These are phyloP conservation scores for Dendrobium officinale DNA, from an alignment of 106 monocot species.

Conservation along the genomic window DNA sequence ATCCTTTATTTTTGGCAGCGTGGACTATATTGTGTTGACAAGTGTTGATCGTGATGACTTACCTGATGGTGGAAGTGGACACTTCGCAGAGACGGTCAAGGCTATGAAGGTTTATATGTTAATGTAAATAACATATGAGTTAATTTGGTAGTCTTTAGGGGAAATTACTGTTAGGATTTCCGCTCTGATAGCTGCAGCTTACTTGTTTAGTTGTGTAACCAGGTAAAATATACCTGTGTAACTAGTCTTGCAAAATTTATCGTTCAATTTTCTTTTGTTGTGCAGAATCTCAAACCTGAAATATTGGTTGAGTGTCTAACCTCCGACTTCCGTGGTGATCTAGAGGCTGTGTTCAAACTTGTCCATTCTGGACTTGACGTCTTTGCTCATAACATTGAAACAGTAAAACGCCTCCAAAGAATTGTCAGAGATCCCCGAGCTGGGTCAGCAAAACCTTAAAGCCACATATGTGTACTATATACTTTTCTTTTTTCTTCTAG, in stretches of 20 bases:
- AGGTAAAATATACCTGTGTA: neutral
- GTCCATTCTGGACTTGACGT: conserved; percentile 74
- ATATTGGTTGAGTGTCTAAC: conserved; percentile 91
- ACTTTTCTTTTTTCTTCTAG: neutral
- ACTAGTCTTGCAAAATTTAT: neutral
- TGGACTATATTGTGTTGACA: conserved; percentile 91
- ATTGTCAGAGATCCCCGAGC: conserved; percentile 93
- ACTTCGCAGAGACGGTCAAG: conserved; percentile 84
- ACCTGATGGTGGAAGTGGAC: conserved; percentile 96
- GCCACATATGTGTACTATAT: neutral
- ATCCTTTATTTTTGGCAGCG: conserved; percentile 37
- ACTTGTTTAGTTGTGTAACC: neutral
- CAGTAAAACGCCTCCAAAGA: conserved; percentile 80
- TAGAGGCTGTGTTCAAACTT: conserved; percentile 60
- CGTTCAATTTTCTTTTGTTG: conserved; percentile 5
- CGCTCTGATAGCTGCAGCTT: neutral
- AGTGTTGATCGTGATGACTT: conserved; percentile 98
- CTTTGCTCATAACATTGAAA: conserved; percentile 98
- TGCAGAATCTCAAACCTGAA: conserved; percentile 73
- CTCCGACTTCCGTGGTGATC: conserved; percentile 93
- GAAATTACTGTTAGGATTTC: neutral
- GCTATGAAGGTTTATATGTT: conserved; percentile 56
- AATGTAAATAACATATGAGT: neutral
- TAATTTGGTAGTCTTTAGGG: neutral
- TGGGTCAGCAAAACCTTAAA: conserved; percentile 33